Conservation (phyloP, 1,284 basidiomycete species). For the Erythrobasidium hasegawianum region DNA sequence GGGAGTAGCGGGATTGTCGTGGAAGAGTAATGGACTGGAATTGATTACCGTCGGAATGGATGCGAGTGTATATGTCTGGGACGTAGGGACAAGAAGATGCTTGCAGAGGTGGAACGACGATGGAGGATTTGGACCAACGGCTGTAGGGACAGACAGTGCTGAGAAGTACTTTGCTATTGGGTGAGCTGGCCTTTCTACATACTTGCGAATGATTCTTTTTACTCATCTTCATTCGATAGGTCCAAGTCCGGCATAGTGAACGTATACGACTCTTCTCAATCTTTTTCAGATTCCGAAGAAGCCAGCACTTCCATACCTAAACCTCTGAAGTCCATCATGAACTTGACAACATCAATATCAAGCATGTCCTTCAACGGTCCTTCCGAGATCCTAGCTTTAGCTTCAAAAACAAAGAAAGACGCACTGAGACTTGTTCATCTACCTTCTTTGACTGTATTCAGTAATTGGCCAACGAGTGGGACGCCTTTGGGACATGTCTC, state of each 20-base stretch:
- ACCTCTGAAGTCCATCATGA: constrained; percentile 74
- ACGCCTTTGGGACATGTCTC: constrained; percentile 89
- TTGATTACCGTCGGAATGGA: constrained; percentile 70
- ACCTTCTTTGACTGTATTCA: constrained; percentile 74
- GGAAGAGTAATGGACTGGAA: constrained; percentile 59
- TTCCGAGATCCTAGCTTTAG: constrained; percentile 79
- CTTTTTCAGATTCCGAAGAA: constrained; percentile 47
- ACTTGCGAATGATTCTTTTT: not conserved
- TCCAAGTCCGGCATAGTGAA: constrained; percentile 90
- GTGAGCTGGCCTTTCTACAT: constrained; percentile 54
- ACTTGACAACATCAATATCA: constrained; percentile 83
- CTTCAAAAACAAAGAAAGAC: constrained; percentile 83
- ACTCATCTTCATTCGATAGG: constrained; percentile 51
- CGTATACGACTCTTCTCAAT: constrained; percentile 58
- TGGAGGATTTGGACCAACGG: constrained; percentile 66
- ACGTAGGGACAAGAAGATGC: constrained; percentile 71
- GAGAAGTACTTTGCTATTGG: constrained; percentile 70
- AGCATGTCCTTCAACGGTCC: constrained; percentile 81
- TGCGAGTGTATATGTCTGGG: constrained; percentile 89
- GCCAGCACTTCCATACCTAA: constrained; percentile 56
- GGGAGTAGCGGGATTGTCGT: constrained; percentile 69
- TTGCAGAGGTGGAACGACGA: constrained; percentile 81
- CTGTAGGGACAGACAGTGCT: constrained; percentile 57
- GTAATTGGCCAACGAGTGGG: constrained; percentile 92
- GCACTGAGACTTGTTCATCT: constrained; percentile 82